Evolutionary conservation across 495 filamentous ascomycete genomes (phyloP), one percentile per base, ranked within the genome.

Genomic region (Aspergillus egyptiacus): DNA sequence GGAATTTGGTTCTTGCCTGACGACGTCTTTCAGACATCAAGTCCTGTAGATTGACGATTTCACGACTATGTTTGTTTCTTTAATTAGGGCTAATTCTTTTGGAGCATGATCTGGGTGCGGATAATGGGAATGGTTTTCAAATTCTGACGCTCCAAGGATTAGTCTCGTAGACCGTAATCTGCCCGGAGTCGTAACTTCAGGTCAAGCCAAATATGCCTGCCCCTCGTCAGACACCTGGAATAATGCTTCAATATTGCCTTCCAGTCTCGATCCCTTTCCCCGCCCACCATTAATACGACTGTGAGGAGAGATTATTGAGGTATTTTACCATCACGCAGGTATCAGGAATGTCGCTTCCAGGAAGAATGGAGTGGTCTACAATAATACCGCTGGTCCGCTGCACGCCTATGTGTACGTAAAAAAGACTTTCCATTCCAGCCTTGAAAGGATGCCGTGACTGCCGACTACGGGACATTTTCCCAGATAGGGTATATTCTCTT

Each of bases 31-130:
- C 20, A 46, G 36, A 54, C 50, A 50, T 50, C n/a, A n/a, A n/a
- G n/a, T n/a, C 41, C 50, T 47, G 55, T 57, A 53, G 55, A 38
- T 34, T 55, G 56, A 58, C 53, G 54, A 56, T 51, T 40, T 58
- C 30, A 58, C 41, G 51, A 58, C 48, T 19, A 46, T 17, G 32
- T 55, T 28, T 47, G 54, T 27, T 50, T 49, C 43, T 17, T 45
- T 55, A 22, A 48, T 20, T 25, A 24, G 53, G 57, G 38, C 28
- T 37, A 22, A 30, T 46, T 17, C 48, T 42, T 37, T 44, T 50
- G 50, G 57, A 54, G 57, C 50, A 51, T 54, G 36, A 48, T 35
- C n/a, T 27, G 46, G 46, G 43, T 27, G 51, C 28, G 18, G 17
- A 25, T 10, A 51, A 53, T 53, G 38, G 44, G 34, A 47, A 41